phyloP scores from a whole-genome alignment of 805 yeast genomes.

The Wickerhamomyces chambardii region DNA sequence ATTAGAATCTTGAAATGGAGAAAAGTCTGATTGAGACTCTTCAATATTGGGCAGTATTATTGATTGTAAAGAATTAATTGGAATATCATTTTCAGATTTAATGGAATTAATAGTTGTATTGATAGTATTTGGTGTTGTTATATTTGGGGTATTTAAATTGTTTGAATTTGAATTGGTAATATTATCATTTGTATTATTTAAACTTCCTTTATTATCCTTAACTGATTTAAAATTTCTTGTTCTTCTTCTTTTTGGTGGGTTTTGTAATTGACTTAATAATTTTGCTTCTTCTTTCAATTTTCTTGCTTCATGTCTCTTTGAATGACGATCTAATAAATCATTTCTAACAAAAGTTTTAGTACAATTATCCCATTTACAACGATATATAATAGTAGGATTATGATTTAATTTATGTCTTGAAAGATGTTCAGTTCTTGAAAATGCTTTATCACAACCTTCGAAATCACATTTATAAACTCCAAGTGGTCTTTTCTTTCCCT shows the following conservation, averaged over 20 bases:
- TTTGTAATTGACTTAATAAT: conserved; percentile 2
- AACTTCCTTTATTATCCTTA: not conserved
- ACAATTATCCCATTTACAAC: conserved; percentile 41
- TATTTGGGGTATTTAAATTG: conserved; percentile 1
- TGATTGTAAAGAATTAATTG: conserved; percentile 17
- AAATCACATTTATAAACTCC: conserved; percentile 32
- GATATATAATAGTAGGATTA: conserved; percentile 42
- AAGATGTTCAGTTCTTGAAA: conserved; percentile 55
- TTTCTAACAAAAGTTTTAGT: conserved; percentile 54
- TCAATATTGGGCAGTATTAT: conserved; percentile 17
- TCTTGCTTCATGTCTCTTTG: conserved; percentile 30
- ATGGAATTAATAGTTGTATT: not conserved
- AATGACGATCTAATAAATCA: conserved; percentile 42
- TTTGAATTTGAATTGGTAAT: no score
- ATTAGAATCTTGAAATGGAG: conserved; percentile 1
- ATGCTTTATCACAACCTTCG: conserved; percentile 44
- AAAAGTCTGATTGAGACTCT: conserved; percentile 11
- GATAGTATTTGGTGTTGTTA: no score
- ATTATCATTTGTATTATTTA: no score
- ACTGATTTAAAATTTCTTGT: conserved; percentile 3
- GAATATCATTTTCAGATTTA: not conserved
- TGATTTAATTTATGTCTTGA: conserved; percentile 60
- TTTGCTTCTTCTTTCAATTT: conserved; percentile 18
- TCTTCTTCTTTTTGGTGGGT: conserved; percentile 6
- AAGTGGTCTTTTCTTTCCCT: conserved; percentile 15